Conservation (phyloP, 768 basidiomycete species). For the Suillus americanus region DNA sequence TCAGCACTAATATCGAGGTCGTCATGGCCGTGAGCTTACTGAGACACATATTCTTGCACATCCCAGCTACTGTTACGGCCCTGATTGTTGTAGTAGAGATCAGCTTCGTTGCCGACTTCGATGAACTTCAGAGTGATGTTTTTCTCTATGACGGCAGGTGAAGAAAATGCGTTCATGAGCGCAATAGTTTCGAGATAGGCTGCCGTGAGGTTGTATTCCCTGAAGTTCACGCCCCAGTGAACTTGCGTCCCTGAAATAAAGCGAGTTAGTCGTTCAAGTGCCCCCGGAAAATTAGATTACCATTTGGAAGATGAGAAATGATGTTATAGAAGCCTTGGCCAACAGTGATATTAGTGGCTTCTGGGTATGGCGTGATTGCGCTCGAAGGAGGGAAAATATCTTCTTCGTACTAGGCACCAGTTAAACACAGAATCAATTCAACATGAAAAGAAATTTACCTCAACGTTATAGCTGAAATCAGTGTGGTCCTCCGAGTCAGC, state of each 20-base stretch:
- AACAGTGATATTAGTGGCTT: slow-evolving; percentile 57
- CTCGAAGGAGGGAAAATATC: slow-evolving; percentile 49
- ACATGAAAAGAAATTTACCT: slow-evolving; percentile 31
- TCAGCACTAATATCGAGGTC: not conserved
- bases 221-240: slow-evolving; percentile 70
- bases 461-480: slow-evolving; percentile 46
- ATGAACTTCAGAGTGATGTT: slow-evolving; percentile 54
- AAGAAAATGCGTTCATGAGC: slow-evolving; percentile 49
- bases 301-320: slow-evolving; percentile 50
- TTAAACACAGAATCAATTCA: not conserved
- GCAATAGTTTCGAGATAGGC: slow-evolving; percentile 47
- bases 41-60: slow-evolving; percentile 43
- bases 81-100: slow-evolving; percentile 51
- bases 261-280: not conserved
- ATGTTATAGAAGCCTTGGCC: slow-evolving; percentile 57
- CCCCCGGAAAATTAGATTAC: slow-evolving; percentile 27
- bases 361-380: slow-evolving; percentile 59
- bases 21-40: slow-evolving; percentile 37
- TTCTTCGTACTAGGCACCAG: slow-evolving; percentile 40
- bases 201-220: slow-evolving; percentile 49
- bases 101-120: slow-evolving; percentile 64
- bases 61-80: slow-evolving; percentile 39
- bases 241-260: slow-evolving; percentile 52
- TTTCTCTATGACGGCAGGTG: slow-evolving; percentile 34
- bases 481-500: slow-evolving; percentile 61